Conservation (phyloP, 139 green algal genomes). For the Deuterostichococcus epilithicus region DNA sequence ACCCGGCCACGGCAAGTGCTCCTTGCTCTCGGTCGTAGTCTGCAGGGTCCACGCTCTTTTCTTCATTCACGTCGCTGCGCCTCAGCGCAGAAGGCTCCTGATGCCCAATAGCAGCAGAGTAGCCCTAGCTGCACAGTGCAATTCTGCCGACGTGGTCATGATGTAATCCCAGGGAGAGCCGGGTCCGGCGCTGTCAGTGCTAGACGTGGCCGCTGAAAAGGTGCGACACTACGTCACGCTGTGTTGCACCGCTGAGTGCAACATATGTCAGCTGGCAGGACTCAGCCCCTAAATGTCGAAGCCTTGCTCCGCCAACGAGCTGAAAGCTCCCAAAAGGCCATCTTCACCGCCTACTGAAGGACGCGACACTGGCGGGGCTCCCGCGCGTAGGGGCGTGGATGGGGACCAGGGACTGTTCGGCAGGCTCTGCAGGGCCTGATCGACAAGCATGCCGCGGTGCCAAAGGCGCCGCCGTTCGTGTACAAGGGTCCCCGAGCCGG, state of each 20-base stretch:
- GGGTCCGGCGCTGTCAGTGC: background rate
- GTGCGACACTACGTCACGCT: background rate
- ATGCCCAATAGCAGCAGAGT: too few relatives aligned
- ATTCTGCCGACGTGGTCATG: background rate
- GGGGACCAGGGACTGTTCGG: slow-evolving; percentile 23
- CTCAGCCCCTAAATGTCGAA: too few relatives aligned
- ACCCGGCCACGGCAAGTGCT: background rate
- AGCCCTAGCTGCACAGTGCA: background rate
- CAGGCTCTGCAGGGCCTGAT: slow-evolving; percentile 16
- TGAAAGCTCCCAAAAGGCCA: too few relatives aligned
- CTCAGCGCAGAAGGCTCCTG: too few relatives aligned
- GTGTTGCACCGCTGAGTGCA: too few relatives aligned
- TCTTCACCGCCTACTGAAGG: too few relatives aligned
- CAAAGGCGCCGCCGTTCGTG: slow-evolving; percentile 9
- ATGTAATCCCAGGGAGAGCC: background rate
- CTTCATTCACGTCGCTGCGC: background rate
- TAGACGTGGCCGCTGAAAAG: slow-evolving; percentile 15
- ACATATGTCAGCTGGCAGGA: too few relatives aligned
- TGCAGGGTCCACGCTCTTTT: background rate
- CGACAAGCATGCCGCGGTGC: slow-evolving; percentile 11
- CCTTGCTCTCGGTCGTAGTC: too few relatives aligned
- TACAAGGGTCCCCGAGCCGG: slow-evolving; percentile 15
- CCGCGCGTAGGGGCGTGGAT: slow-evolving; percentile 12
- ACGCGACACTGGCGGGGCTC: too few relatives aligned
- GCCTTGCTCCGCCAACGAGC: too few relatives aligned